phyloP scores from a whole-genome alignment of 2,329 filamentous ascomycete species.

The Diaporthe ampelina region DNA sequence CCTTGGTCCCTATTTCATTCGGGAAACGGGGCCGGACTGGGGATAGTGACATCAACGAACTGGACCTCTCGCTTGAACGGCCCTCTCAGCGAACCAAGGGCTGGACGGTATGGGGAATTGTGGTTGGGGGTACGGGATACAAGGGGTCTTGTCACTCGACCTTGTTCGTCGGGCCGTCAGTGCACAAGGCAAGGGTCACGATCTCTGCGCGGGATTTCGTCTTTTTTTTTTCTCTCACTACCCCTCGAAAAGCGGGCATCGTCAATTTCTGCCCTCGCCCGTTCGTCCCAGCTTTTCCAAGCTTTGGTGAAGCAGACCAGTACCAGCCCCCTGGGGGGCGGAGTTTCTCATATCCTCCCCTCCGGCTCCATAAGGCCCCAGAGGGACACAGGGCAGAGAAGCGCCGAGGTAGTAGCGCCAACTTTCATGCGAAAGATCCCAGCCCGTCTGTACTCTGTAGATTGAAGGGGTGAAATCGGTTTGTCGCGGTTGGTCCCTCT shows the following conservation, averaged over 20 bases:
- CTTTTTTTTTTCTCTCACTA: not conserved
- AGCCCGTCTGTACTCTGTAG: not conserved
- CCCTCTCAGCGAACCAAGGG: conserved; percentile 19
- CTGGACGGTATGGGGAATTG: not conserved
- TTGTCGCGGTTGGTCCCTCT: conserved; percentile 1
- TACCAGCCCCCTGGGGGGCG: not conserved
- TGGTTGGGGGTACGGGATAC: conserved; percentile 20
- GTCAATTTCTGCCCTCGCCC: not conserved
- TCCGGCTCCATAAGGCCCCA: not conserved
- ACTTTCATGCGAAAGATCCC: conserved; percentile 14
- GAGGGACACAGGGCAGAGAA: not conserved
- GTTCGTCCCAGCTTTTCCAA: conserved; percentile 19
- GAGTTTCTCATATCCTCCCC: not conserved
- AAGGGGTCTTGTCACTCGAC: conserved; percentile 25
- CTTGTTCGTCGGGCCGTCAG: not conserved
- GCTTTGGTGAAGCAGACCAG: conserved; percentile 8
- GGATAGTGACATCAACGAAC: conserved; percentile 8
- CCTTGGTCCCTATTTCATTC: not conserved
- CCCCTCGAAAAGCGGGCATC: conserved; percentile 38
- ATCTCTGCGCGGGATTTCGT: not conserved
- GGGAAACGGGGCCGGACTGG: conserved; percentile 22
- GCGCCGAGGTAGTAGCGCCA: conserved; percentile 36
- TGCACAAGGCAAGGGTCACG: conserved; percentile 13
- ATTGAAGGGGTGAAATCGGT: not conserved
- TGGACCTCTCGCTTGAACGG: not conserved